phyloP scores from a whole-genome alignment of 2,329 filamentous ascomycete species.

The Harringtonia lauricola region DNA sequence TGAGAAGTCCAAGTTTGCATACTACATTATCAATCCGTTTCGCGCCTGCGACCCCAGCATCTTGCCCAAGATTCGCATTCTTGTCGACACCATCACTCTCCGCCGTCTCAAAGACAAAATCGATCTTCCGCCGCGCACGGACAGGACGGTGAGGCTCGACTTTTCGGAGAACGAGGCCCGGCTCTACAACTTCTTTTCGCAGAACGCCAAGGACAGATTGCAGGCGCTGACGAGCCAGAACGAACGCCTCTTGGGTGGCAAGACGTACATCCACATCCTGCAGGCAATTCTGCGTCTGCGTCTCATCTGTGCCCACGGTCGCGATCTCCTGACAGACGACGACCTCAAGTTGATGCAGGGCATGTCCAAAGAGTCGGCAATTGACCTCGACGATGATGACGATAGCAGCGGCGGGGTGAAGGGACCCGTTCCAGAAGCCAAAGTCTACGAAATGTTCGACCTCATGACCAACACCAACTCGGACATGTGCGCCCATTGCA shows the following conservation, averaged over 20 bases:
- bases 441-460: constrained; percentile 77
- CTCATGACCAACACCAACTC: constrained; percentile 74
- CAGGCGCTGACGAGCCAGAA: constrained; percentile 57
- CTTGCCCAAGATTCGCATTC: constrained; percentile 70
- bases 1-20: constrained; percentile 61
- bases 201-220: constrained; percentile 70
- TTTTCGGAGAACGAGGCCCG: constrained; percentile 66
- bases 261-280: constrained; percentile 86
- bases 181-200: constrained; percentile 77
- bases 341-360: constrained; percentile 74
- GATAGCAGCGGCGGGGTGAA: constrained; percentile 27
- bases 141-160: constrained; percentile 60
- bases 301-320: constrained; percentile 87
- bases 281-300: constrained; percentile 84
- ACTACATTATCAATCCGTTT: constrained; percentile 75
- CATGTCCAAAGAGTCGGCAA: constrained; percentile 72
- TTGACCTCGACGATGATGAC: constrained; percentile 69
- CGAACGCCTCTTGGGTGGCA: constrained; percentile 63
- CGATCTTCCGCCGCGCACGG: constrained; percentile 62
- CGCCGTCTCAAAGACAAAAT: constrained; percentile 88
- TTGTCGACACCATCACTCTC: constrained; percentile 91
- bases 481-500: constrained; percentile 63
- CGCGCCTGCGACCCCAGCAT: constrained; percentile 78
- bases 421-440: constrained; percentile 50
- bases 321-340: constrained; percentile 74